Conservation (phyloP, 2,329 filamentous ascomycete genomes). For the Annulohypoxylon truncatum region DNA sequence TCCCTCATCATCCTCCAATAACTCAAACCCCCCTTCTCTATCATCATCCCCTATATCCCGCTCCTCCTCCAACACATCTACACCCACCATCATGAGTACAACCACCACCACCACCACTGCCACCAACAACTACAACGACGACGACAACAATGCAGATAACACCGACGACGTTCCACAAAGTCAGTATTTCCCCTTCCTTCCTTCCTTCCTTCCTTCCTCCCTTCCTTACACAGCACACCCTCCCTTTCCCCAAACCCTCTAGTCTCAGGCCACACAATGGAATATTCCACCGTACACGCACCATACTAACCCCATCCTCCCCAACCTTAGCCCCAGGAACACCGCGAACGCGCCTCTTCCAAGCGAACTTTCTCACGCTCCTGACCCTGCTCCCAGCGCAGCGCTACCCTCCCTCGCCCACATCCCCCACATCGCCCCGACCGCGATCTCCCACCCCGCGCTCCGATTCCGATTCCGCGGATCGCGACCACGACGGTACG, state of each 20-base stretch:
- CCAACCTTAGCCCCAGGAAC: background rate
- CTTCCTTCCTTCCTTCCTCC: no score
- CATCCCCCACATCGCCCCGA: background rate
- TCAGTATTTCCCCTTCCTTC: background rate
- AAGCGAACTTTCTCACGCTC: slow-evolving; percentile 8
- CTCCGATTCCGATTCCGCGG: background rate
- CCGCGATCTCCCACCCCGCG: background rate
- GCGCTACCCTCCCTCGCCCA: background rate
- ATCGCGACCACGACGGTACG: no score
- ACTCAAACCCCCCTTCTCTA: background rate
- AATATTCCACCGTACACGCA: no score
- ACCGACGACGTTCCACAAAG: background rate
- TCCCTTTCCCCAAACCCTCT: no score
- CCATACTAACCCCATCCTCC: background rate
- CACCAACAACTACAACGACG: background rate
- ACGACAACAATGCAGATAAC: background rate
- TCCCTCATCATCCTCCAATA: background rate
- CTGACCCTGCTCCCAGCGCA: slow-evolving; percentile 9
- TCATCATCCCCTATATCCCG: background rate
- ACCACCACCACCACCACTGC: background rate
- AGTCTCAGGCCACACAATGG: no score
- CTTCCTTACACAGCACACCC: no score
- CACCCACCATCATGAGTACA: background rate
- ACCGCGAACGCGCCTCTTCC: slow-evolving; percentile 1
- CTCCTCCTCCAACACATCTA: background rate